Evolutionary conservation across 2,329 filamentous ascomycete species (phyloP).

Genomic region (Clarireedia homoeocarpa): DNA sequence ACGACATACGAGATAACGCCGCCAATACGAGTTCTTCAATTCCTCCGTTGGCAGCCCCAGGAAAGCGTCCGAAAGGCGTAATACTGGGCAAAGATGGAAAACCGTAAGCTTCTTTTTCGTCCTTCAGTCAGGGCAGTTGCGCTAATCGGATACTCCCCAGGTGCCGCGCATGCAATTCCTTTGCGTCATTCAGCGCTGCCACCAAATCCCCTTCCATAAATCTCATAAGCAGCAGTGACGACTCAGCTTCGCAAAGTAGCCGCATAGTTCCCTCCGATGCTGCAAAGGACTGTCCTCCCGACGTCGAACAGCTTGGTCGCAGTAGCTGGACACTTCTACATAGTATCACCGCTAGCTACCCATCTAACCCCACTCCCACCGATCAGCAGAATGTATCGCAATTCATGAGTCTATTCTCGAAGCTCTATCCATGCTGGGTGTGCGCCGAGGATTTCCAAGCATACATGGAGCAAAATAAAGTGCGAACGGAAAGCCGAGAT

Average conservation of each 20-base stretch:
- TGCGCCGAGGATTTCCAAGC: constrained; percentile 86
- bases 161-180: constrained; percentile 63
- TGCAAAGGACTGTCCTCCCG: constrained; percentile 72
- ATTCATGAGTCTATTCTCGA: constrained; percentile 76
- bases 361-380: constrained; percentile 53
- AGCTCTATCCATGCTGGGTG: constrained; percentile 90
- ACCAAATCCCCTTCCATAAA: constrained; percentile 35
- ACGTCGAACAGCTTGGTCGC: constrained; percentile 80
- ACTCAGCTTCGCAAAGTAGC: constrained; percentile 25
- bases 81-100: constrained; percentile 76
- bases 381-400: constrained; percentile 70
- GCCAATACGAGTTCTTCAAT: constrained; percentile 5
- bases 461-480: constrained; percentile 63
- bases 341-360: constrained; percentile 83
- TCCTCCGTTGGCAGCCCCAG: constrained; percentile 17
- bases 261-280: constrained; percentile 32
- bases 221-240: constrained; percentile 10
- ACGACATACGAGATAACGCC: constrained; percentile 24
- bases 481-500: constrained; percentile 49
- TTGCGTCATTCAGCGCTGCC: constrained; percentile 52
- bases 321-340: constrained; percentile 92
- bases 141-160: constrained; percentile 33
- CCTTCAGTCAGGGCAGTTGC: not conserved
- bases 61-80: constrained; percentile 61
- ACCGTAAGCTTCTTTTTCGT: constrained; percentile 51